Conservation (phyloP, 2,329 filamentous ascomycete genomes). For the Trichoderma arundinaceum region DNA sequence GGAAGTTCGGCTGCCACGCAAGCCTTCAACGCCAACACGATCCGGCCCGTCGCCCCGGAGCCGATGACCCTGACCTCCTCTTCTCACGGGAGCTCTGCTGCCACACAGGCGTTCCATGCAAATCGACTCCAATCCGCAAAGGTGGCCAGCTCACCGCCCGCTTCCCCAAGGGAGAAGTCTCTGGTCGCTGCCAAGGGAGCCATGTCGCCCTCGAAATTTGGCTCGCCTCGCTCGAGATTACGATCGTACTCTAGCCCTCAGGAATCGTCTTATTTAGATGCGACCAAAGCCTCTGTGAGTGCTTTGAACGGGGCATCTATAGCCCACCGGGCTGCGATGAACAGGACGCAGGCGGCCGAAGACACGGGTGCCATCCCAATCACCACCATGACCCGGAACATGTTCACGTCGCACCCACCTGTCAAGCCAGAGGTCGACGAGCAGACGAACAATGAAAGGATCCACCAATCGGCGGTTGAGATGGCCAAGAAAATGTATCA, state of each 20-base stretch:
- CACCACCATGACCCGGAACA: constrained; percentile 71
- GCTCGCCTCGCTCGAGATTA: constrained; percentile 68
- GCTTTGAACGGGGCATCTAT: constrained; percentile 75
- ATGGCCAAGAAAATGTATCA: constrained; percentile 91
- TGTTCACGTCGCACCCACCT: constrained; percentile 79
- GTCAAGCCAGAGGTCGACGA: constrained; percentile 76
- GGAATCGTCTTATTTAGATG: constrained; percentile 36
- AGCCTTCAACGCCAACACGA: constrained; percentile 56
- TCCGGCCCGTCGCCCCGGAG: constrained; percentile 34
- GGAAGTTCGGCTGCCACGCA: constrained; percentile 74
- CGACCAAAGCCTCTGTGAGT: constrained; percentile 62
- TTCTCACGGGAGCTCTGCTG: constrained; percentile 39
- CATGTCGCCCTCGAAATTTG: constrained; percentile 65
- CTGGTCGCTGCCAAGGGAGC: constrained; percentile 78
- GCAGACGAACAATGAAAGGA: constrained; percentile 69
- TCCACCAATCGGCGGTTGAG: constrained; percentile 82
- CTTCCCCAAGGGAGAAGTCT: constrained; percentile 66
- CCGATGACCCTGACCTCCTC: constrained; percentile 32
- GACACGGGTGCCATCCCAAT: constrained; percentile 71
- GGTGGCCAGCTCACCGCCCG: constrained; percentile 34
- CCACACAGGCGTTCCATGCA: constrained; percentile 48
- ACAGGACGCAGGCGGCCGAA: constrained; percentile 53
- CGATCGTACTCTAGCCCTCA: constrained; percentile 36
- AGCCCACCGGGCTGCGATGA: constrained; percentile 62
- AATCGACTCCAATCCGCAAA: constrained; percentile 42